Conservation (phyloP, 495 filamentous ascomycete genomes). For the Annulohypoxylon nitens region DNA sequence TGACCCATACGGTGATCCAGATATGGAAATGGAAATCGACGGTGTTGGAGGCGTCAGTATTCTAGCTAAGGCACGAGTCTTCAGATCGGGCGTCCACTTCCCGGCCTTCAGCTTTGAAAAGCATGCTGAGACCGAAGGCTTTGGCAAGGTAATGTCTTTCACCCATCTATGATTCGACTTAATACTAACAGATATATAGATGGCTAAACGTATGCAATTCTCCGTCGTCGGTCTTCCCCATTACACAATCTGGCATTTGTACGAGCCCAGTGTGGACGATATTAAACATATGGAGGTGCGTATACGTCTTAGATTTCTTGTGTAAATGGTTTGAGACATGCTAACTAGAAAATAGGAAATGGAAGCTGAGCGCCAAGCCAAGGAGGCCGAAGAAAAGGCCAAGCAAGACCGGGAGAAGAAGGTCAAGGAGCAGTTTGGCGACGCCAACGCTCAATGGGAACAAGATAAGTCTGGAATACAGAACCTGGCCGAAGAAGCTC, state of each 20-base stretch:
- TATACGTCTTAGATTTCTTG: slow-evolving; percentile 4
- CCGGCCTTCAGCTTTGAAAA: slow-evolving; percentile 99
- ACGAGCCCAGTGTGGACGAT: slow-evolving; percentile 97
- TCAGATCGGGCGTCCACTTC: slow-evolving; percentile 95
- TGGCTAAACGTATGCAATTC: slow-evolving; percentile 95
- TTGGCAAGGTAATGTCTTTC: slow-evolving; percentile 83
- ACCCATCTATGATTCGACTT: not conserved
- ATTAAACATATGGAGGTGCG: slow-evolving; percentile 92
- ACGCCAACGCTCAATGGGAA: slow-evolving; percentile 80
- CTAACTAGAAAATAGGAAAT: slow-evolving; percentile 72
- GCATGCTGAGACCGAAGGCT: slow-evolving; percentile 98
- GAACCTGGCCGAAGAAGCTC: slow-evolving; percentile 70
- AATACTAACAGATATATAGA: slow-evolving; percentile 69
- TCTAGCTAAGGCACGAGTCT: slow-evolving; percentile 94
- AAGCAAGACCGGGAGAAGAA: slow-evolving; percentile 72
- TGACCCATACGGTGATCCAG: slow-evolving; percentile 96
- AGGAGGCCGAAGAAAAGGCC: slow-evolving; percentile 80
- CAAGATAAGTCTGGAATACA: slow-evolving; percentile 83
- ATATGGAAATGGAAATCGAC: slow-evolving; percentile 99
- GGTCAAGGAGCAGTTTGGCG: slow-evolving; percentile 78
- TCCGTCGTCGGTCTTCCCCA: slow-evolving; percentile 98
- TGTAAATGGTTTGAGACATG: not conserved
- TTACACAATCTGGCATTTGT: slow-evolving; percentile 99
- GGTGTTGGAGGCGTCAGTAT: slow-evolving; percentile 98
- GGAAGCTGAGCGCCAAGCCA: slow-evolving; percentile 80